phyloP scores from a whole-genome alignment of 495 filamentous ascomycete species.

The Pseudevernia furfuracea region DNA sequence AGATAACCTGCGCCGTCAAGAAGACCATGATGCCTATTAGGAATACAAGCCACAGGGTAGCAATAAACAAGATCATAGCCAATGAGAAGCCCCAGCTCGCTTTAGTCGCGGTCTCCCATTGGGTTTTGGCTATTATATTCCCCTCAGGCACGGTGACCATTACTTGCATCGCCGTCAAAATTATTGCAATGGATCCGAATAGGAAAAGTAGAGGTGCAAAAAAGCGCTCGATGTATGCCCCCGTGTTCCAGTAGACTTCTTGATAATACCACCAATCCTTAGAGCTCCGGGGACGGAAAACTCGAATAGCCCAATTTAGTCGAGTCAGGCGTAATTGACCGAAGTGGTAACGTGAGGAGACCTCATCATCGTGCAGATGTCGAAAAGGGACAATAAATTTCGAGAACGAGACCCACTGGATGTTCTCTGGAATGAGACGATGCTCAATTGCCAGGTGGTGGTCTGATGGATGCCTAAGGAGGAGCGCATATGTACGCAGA shows the following conservation, averaged over 20 bases:
- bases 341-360: slow-evolving; percentile 32
- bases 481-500: slow-evolving; percentile 33
- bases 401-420: slow-evolving; percentile 19
- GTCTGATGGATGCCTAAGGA: slow-evolving; percentile 35
- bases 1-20: background rate
- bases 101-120: background rate
- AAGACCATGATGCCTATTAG: background rate
- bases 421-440: slow-evolving; percentile 26
- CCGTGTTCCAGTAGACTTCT: slow-evolving; percentile 27
- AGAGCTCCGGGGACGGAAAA: slow-evolving; percentile 7
- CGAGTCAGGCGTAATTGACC: slow-evolving; percentile 36
- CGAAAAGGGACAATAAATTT: slow-evolving; percentile 10
- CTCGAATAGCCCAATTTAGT: slow-evolving; percentile 29
- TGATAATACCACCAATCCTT: slow-evolving; percentile 21
- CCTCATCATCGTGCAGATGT: slow-evolving; percentile 16
- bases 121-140: background rate
- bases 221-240: slow-evolving; percentile 28
- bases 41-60: background rate
- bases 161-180: slow-evolving; percentile 27
- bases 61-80: background rate
- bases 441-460: slow-evolving; percentile 32
- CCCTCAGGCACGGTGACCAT: slow-evolving; percentile 1
- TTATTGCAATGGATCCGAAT: slow-evolving; percentile 29
- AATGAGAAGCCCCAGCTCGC: background rate
- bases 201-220: slow-evolving; percentile 29